Conservation (phyloP, 2,329 filamentous ascomycete genomes). For the Penicillium concentricum region DNA sequence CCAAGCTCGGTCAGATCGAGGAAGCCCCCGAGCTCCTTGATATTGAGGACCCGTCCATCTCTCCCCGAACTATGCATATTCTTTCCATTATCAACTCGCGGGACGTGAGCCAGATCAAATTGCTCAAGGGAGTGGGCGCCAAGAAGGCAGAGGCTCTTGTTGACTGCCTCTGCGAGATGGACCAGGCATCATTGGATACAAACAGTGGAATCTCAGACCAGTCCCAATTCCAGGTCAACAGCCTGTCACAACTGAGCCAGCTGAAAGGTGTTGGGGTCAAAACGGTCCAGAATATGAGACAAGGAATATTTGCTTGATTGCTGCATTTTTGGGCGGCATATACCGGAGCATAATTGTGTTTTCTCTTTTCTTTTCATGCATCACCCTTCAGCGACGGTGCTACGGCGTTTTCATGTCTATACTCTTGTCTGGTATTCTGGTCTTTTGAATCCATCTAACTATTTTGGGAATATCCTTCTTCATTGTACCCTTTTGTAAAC, state of each 20-base stretch:
- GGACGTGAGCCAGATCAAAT: slow-evolving; percentile 46
- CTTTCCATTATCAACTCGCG: slow-evolving; percentile 48
- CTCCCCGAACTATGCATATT: slow-evolving; percentile 46
- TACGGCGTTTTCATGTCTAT: slow-evolving; percentile 21
- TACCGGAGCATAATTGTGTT: slow-evolving; percentile 7
- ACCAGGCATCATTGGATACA: slow-evolving; percentile 24
- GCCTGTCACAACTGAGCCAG: slow-evolving; percentile 41
- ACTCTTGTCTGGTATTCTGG: not conserved
- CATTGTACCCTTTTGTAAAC: not conserved
- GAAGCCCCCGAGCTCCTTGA: slow-evolving; percentile 20
- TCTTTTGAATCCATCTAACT: not conserved
- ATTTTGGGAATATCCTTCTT: not conserved
- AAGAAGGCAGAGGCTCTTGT: slow-evolving; percentile 52
- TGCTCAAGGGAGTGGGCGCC: slow-evolving; percentile 47
- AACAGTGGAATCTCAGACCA: slow-evolving; percentile 16
- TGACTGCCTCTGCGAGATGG: slow-evolving; percentile 47
- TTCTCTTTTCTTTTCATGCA: slow-evolving; percentile 15
- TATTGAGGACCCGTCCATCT: slow-evolving; percentile 25
- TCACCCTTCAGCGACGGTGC: slow-evolving; percentile 32
- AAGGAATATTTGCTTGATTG: slow-evolving; percentile 39
- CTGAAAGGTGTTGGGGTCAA: slow-evolving; percentile 47
- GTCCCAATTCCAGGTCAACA: slow-evolving; percentile 35
- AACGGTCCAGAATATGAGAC: slow-evolving; percentile 50
- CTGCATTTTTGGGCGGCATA: slow-evolving; percentile 14
- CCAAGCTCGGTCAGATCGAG: slow-evolving; percentile 18